Percentiles rank a stretch among this genome's conserved stretches.
phyloP scores from a whole-genome alignment of 768 basidiomycete species.

The Boletus rubescentipes region DNA sequence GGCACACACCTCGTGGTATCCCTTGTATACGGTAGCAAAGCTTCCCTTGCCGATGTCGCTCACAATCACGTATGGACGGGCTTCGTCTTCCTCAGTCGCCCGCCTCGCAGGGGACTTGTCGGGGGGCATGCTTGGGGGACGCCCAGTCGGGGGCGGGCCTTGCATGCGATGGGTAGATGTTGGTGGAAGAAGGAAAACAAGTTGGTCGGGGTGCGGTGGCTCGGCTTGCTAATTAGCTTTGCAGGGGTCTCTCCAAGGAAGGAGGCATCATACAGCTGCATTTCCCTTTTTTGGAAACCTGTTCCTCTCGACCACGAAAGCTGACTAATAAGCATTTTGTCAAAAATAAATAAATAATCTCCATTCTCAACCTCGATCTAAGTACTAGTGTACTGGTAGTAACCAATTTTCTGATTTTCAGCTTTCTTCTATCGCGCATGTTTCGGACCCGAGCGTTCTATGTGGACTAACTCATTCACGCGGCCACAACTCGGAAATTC shows the following conservation, averaged over 20 bases:
- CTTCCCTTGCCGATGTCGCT: conserved; percentile 84
- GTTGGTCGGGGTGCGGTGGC: conserved; percentile 2
- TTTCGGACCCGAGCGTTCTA: no score
- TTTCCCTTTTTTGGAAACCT: conserved; percentile 27
- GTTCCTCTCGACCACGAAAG: conserved; percentile 19
- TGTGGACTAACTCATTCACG: no score
- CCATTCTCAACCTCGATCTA: no score
- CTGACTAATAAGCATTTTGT: conserved; percentile 17
- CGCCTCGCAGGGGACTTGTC: conserved; percentile 29
- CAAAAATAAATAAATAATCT: background rate
- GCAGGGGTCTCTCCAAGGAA: conserved; percentile 21
- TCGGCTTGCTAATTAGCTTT: conserved; percentile 27
- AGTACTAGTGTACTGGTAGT: no score
- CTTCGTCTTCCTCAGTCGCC: conserved; percentile 62
- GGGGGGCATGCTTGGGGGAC: conserved; percentile 22
- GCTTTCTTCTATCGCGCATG: no score
- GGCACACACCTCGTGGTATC: conserved; percentile 79
- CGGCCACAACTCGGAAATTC: no score
- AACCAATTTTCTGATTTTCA: background rate
- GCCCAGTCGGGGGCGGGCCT: conserved; percentile 21
- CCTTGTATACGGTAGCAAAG: conserved; percentile 95
- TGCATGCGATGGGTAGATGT: conserved; percentile 18
- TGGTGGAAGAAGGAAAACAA: conserved; percentile 14
- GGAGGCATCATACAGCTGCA: conserved; percentile 20
- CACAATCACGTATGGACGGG: conserved; percentile 74